Conservation (phyloP, 306 rosid genomes). For the Trifolium repens region DNA sequence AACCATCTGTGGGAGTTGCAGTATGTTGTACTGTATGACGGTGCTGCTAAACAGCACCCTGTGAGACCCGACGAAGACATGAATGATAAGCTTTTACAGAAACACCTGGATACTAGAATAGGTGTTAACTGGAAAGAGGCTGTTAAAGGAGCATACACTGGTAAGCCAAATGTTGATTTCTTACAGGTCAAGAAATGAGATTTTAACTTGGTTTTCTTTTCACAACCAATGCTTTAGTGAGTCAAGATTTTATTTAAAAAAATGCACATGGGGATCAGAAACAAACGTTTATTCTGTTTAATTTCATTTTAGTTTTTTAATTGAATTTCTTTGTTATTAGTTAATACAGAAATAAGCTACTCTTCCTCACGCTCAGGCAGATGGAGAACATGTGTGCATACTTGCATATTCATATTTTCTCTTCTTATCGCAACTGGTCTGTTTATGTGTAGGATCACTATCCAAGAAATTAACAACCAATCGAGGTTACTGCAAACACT, state of each 20-base stretch:
- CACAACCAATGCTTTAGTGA: background rate
- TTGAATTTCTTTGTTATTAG: background rate
- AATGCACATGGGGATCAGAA: slow-evolving; percentile 2
- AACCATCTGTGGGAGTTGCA: slow-evolving; percentile 71
- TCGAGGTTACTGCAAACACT: slow-evolving; percentile 77
- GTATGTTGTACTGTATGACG: slow-evolving; percentile 52
- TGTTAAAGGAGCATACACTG: slow-evolving; percentile 64
- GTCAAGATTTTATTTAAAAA: background rate
- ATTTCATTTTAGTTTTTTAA: slow-evolving; percentile 16
- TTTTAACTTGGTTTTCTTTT: slow-evolving; percentile 24
- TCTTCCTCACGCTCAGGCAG: background rate
- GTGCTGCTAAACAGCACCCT: slow-evolving; percentile 41
- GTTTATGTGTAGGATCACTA: slow-evolving; percentile 56
- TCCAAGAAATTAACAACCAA: slow-evolving; percentile 55
- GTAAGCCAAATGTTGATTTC: slow-evolving; percentile 49
- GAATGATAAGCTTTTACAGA: slow-evolving; percentile 26
- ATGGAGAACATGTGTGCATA: slow-evolving; percentile 15
- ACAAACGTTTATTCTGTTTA: slow-evolving; percentile 22
- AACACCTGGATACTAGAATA: slow-evolving; percentile 34
- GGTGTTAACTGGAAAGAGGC: slow-evolving; percentile 65
- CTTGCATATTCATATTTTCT: slow-evolving; percentile 17
- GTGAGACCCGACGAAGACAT: slow-evolving; percentile 39
- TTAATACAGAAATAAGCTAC: background rate
- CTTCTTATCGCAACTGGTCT: slow-evolving; percentile 19
- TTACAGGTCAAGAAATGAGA: slow-evolving; percentile 4